Conservation (phyloP, 2,329 filamentous ascomycete genomes). For the Hymenoscyphus linearis region DNA sequence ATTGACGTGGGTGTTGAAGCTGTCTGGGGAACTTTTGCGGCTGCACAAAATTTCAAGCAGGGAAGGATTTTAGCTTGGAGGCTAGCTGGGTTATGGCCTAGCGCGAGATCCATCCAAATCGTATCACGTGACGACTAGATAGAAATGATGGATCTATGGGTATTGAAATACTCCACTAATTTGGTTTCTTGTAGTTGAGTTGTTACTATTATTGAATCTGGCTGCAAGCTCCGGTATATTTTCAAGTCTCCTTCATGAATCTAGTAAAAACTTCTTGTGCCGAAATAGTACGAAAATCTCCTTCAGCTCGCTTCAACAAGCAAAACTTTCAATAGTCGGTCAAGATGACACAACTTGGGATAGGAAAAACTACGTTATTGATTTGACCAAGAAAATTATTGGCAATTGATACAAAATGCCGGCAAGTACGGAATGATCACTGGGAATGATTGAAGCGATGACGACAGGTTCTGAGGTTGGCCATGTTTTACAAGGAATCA, state of each 20-base stretch:
- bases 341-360: conserved; percentile 1
- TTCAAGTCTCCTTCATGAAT: no score
- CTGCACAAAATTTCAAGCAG: conserved; percentile 6
- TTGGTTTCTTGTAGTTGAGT: no score
- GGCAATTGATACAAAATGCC: not conserved
- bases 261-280: no score
- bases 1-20: conserved; percentile 1
- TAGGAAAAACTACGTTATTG: not conserved
- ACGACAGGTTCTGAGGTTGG: not conserved
- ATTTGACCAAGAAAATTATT: not conserved
- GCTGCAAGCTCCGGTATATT: no score
- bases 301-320: not conserved
- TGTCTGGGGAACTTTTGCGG: not conserved
- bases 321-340: conserved; percentile 9
- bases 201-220: no score
- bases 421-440: not conserved
- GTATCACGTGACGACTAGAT: not conserved
- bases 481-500: conserved; percentile 1
- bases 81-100: not conserved
- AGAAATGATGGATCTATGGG: not conserved
- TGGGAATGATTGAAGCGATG: not conserved
- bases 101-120: not conserved
- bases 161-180: not conserved
- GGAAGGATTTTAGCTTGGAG: not conserved
- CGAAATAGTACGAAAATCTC: no score